These are phyloP conservation scores for Candida insectalens DNA, from an alignment of 805 yeast genomes.

Conservation along the genomic window DNA sequence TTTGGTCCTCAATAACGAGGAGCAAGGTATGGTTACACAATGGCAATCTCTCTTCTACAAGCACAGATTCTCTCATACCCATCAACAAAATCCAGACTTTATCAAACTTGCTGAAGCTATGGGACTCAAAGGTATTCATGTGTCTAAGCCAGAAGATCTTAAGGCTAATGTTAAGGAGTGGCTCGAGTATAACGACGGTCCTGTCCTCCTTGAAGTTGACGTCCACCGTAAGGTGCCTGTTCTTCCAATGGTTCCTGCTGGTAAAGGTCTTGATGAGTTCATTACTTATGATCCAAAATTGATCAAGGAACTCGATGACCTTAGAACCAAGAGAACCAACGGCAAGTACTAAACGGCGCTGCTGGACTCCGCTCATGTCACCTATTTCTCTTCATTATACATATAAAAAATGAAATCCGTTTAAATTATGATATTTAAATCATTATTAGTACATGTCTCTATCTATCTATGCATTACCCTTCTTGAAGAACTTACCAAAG, in stretches of 20 bases:
- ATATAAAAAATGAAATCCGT: background rate
- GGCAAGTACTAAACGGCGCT: conserved; percentile 44
- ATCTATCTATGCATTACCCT: no score
- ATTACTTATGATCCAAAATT: conserved; percentile 77
- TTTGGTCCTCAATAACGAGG: conserved; percentile 88
- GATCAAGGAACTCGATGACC: conserved; percentile 58
- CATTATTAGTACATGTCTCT: no score
- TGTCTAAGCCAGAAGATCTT: conserved; percentile 59
- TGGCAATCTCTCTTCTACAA: conserved; percentile 98
- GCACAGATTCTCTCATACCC: conserved; percentile 96
- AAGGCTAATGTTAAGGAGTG: conserved; percentile 52
- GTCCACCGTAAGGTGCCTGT: conserved; percentile 94
- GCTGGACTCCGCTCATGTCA: background rate
- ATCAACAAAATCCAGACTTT: conserved; percentile 91
- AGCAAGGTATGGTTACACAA: conserved; percentile 99
- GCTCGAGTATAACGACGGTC: conserved; percentile 64
- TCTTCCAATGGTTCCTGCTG: conserved; percentile 96
- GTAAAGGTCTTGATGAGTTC: conserved; percentile 90
- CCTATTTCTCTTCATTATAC: background rate
- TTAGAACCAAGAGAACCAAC: conserved; percentile 64
- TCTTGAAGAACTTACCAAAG: conserved; percentile 49
- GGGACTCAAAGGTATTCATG: conserved; percentile 80
- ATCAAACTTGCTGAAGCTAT: conserved; percentile 88
- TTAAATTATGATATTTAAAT: conserved; percentile 3
- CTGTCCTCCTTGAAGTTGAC: conserved; percentile 81